Evolutionary conservation across 495 filamentous ascomycete genomes (phyloP), one percentile per base, ranked within the genome.

Genomic region (Daldinia bambusicola): DNA sequence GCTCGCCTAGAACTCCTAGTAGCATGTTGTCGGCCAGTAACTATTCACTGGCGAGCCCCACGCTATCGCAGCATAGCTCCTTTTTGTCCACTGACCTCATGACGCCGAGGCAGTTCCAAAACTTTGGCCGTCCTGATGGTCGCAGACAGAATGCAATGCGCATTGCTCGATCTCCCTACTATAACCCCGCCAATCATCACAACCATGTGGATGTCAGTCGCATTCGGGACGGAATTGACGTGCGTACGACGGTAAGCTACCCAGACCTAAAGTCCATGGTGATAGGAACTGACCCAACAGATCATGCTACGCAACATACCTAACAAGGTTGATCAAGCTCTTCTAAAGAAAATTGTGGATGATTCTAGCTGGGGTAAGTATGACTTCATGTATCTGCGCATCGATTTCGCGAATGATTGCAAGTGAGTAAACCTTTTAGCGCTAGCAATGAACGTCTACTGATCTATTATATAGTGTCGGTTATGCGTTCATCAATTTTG

Each of bases 281-380:
- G 50, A 53, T 37, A 76, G 61, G 12, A 32, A 10, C 69, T 62
- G 10, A 61, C 57, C 31, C 4, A 34, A 41, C 69, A 96, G 93
- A 90, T 99, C 64, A 99, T 99, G 95, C 82, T 98, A 30, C 90
- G 95, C 8, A 98, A 98, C 75, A 95, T 98, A 59, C 95, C 95
- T 4, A 97, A 97, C 80, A 92, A 92, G 74, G 89, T 98, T 67
- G 88, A 92, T 64, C 89, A 92, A 80, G 90, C 90, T 72, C 89
- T 90, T 77, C 81, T 98, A 16, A 95, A 95, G 80, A 77, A 81
- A 0, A 90, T 97, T 67, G 80, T 98, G 18, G 91, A 98, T 77
- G 85, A 91, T 71, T 90, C 88, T 12, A 92, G 89, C 79, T 86
- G 84, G 76, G 92, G 92, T 40, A 89, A 89, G 69, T 98, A 95